Conservation (phyloP, 257 asterid genomes). For the Marsdenia floribunda region DNA sequence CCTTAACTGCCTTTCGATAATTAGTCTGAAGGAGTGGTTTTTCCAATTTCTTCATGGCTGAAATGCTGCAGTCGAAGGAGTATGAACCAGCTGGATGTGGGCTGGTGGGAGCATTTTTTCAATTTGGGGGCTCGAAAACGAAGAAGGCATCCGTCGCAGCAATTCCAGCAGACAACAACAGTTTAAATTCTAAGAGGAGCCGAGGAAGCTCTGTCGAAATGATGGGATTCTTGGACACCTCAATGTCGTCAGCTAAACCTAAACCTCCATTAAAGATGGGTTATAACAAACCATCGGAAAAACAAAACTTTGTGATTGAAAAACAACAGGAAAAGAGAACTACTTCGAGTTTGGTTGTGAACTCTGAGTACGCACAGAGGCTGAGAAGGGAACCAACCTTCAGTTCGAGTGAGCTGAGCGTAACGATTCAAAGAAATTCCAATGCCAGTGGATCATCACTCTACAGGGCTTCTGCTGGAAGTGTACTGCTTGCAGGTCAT, state of each 20-base stretch:
- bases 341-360: conserved; percentile 24
- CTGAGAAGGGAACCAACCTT: conserved; percentile 28
- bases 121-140: conserved; percentile 19
- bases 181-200: conserved; percentile 13
- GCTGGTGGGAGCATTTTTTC: conserved; percentile 36
- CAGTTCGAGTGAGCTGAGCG: conserved; percentile 33
- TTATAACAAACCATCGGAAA: conserved; percentile 9
- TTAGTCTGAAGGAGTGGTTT: neutral
- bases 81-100: conserved; percentile 45
- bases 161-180: conserved; percentile 12
- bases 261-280: conserved; percentile 10
- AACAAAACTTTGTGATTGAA: conserved; percentile 8
- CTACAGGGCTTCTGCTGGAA: conserved; percentile 32
- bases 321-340: conserved; percentile 16
- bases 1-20: neutral
- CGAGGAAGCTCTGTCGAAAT: conserved; percentile 2
- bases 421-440: conserved; percentile 25
- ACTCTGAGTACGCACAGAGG: conserved; percentile 21
- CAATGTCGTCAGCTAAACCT: conserved; percentile 12
- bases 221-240: neutral
- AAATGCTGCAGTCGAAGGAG: conserved; percentile 25
- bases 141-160: conserved; percentile 23
- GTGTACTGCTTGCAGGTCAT: conserved; percentile 43
- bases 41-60: conserved; percentile 25
- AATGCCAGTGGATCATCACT: conserved; percentile 13